These are phyloP conservation scores for Sechiopsis laciniata DNA, from an alignment of 306 rosid genomes.

Conservation along the genomic window DNA sequence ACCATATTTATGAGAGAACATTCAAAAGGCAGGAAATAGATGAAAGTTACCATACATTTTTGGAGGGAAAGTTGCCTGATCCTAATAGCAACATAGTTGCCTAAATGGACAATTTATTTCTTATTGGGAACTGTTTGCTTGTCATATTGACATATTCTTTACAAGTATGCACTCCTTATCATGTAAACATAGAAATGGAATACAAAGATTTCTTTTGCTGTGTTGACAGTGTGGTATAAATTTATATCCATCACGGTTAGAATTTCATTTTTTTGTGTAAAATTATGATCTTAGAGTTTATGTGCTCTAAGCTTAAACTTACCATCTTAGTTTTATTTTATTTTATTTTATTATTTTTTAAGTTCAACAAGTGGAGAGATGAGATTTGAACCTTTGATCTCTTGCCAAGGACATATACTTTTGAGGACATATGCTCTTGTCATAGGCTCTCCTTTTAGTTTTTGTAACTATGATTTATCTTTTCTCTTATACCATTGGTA, in stretches of 20 bases:
- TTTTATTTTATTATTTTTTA: no score
- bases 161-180: constrained; percentile 3
- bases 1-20: not conserved
- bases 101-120: constrained; percentile 8
- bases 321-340: not conserved
- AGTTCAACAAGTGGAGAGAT: not conserved
- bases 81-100: not conserved
- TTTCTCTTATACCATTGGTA: no score
- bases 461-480: no score
- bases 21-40: constrained; percentile 16
- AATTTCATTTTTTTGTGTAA: no score
- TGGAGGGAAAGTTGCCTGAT: not conserved
- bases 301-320: not conserved
- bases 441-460: no score
- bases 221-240: not conserved
- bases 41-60: constrained; percentile 5
- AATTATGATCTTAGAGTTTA: not conserved
- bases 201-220: not conserved
- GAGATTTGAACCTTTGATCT: no score
- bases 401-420: no score
- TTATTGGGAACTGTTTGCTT: not conserved
- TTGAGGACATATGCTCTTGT: no score
- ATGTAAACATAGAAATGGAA: not conserved
- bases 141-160: not conserved
- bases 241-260: no score